A percentile compares a stretch with the other conserved stretches of the same genome.
Conservation (phyloP, 2,329 filamentous ascomycete genomes). For the Cladosporium sp. region DNA sequence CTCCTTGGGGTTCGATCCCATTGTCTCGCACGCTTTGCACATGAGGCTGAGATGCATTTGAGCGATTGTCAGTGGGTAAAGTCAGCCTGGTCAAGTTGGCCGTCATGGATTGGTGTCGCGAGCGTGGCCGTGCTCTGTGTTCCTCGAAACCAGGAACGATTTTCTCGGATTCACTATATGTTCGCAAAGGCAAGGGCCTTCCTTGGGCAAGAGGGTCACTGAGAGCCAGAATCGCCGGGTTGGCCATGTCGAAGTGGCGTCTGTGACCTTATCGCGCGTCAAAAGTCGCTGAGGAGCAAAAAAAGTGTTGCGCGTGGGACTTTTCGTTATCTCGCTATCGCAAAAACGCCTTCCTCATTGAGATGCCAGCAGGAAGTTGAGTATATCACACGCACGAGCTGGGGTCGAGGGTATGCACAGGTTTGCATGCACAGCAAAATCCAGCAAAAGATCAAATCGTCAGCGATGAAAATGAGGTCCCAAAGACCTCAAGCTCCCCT, state of each 20-base stretch:
- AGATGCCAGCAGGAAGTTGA: background rate
- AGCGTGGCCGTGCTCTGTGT: constrained; percentile 2
- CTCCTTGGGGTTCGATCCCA: background rate
- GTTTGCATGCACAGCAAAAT: too few relatives aligned
- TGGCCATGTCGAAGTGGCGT: constrained; percentile 3
- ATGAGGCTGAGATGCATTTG: constrained; percentile 96
- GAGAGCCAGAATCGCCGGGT: constrained; percentile 1
- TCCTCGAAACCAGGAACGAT: background rate
- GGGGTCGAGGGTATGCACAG: background rate
- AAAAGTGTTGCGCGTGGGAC: background rate
- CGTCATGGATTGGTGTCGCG: constrained; percentile 11
- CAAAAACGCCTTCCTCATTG: constrained; percentile 5
- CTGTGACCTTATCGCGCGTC: constrained; percentile 2
- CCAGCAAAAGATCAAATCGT: too few relatives aligned
- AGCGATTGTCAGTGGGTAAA: constrained; percentile 62
- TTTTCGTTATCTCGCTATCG: constrained; percentile 10
- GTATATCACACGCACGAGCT: background rate
- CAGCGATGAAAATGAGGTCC: constrained; percentile 1
- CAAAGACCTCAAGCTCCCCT: constrained; percentile 3
- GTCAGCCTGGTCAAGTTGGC: constrained; percentile 5
- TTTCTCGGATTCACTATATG: constrained; percentile 8
- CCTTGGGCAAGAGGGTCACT: background rate
- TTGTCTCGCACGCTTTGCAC: constrained; percentile 49
- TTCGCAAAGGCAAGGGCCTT: constrained; percentile 10
- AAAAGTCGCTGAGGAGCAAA: background rate